Evolutionary conservation across 345 rosid genomes (phyloP).

Genomic region (Gossypium bickii): DNA sequence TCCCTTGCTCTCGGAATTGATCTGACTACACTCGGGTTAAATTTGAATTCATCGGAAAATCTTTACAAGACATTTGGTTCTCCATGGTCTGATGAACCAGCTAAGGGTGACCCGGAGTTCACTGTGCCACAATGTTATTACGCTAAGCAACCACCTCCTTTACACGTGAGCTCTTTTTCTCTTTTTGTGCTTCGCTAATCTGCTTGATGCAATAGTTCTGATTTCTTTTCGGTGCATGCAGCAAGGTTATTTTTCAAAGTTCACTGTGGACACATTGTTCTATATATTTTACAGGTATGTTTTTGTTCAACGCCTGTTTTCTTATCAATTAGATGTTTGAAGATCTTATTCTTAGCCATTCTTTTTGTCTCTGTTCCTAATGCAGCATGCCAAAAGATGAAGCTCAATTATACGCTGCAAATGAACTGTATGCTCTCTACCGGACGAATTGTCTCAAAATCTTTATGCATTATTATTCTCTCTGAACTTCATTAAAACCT

Average conservation of each 20-base stretch:
- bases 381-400: slow-evolving; percentile 99
- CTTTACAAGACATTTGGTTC: slow-evolving; percentile 95
- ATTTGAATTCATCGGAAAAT: slow-evolving; percentile 85
- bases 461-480: background rate
- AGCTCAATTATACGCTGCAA: slow-evolving; percentile 85
- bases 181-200: background rate
- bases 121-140: slow-evolving; percentile 84
- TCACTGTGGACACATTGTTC: slow-evolving; percentile 66
- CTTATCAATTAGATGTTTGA: background rate
- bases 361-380: slow-evolving; percentile 7
- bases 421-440: slow-evolving; percentile 75
- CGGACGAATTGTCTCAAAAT: background rate
- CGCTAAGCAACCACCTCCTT: slow-evolving; percentile 72
- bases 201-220: background rate
- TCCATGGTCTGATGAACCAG: slow-evolving; percentile 98
- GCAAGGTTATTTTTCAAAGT: slow-evolving; percentile 83
- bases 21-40: slow-evolving; percentile 85
- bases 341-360: slow-evolving; percentile 9
- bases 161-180: slow-evolving; percentile 50
- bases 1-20: slow-evolving; percentile 92
- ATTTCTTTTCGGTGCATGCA: slow-evolving; percentile 36
- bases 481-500: background rate
- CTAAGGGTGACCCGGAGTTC: slow-evolving; percentile 91
- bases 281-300: slow-evolving; percentile 85
- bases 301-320: background rate